These are phyloP conservation scores for Vigna unguiculata DNA, from an alignment of 306 rosid species.

Conservation along the genomic window DNA sequence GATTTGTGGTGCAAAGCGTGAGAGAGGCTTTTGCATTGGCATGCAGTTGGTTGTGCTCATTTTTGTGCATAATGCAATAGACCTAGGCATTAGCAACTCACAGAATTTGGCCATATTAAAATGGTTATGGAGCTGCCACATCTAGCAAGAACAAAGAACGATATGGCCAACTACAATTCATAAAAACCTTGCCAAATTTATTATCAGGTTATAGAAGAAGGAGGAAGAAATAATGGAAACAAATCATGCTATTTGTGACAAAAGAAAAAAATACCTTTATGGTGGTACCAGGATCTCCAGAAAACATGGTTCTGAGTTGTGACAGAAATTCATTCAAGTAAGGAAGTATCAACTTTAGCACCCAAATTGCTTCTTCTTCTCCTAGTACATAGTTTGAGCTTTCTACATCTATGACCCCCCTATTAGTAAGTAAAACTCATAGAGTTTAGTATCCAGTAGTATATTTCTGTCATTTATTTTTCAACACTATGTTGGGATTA, in stretches of 20 bases:
- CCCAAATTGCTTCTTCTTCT: constrained; percentile 81
- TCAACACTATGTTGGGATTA: background rate
- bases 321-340: constrained; percentile 71
- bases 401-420: constrained; percentile 61
- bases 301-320: constrained; percentile 73
- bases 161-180: constrained; percentile 69
- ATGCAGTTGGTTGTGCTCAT: constrained; percentile 4
- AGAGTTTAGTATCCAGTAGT: background rate
- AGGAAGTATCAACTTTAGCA: constrained; percentile 67
- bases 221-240: background rate
- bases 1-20: background rate
- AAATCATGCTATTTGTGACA: background rate
- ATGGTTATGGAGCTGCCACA: constrained; percentile 81
- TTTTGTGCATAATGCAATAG: background rate
- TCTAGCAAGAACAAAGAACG: constrained; percentile 85
- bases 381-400: constrained; percentile 61
- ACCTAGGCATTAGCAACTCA: constrained; percentile 36
- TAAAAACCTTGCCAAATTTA: background rate
- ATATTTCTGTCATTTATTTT: constrained; percentile 1
- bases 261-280: constrained; percentile 59
- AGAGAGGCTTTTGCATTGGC: constrained; percentile 25
- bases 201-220: background rate
- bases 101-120: constrained; percentile 74
- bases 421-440: constrained; percentile 37
- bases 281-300: constrained; percentile 86